Percentiles rank a stretch among this genome's conserved stretches.
Evolutionary conservation across 2,329 filamentous ascomycete species (phyloP).

Genomic region (Cladobotryum protrusum): DNA sequence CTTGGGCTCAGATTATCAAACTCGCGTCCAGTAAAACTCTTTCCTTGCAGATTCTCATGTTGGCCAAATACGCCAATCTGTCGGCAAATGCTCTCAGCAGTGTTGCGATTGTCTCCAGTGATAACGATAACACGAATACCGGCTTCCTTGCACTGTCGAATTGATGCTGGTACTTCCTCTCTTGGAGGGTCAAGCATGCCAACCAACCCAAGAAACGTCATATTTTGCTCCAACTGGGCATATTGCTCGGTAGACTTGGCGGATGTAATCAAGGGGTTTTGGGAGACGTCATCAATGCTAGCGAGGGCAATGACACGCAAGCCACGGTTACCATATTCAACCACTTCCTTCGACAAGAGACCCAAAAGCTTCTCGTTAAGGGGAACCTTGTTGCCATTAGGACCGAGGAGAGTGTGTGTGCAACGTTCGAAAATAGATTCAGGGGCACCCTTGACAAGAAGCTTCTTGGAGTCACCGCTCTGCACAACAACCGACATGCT

Average conservation of each 20-base stretch:
- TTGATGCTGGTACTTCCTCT: constrained; percentile 80
- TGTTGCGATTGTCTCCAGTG: constrained; percentile 96
- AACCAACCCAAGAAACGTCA: constrained; percentile 89
- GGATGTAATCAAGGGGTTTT: constrained; percentile 61
- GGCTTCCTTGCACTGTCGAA: constrained; percentile 82
- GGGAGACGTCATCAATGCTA: constrained; percentile 67
- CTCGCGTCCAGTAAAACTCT: constrained; percentile 92
- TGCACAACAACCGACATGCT: constrained; percentile 96
- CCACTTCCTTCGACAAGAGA: constrained; percentile 70
- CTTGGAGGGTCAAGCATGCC: constrained; percentile 96
- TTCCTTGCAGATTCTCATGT: constrained; percentile 76
- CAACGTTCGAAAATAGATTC: constrained; percentile 93
- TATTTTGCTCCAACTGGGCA: constrained; percentile 78
- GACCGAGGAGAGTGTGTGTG: constrained; percentile 71
- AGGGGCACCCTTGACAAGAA: constrained; percentile 93
- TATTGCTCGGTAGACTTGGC: constrained; percentile 85
- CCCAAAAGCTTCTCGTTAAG: constrained; percentile 63
- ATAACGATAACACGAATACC: constrained; percentile 97
- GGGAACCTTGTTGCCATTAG: constrained; percentile 68
- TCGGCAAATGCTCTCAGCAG: constrained; percentile 93
- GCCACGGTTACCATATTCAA: constrained; percentile 85
- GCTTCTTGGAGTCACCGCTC: constrained; percentile 62
- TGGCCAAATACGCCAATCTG: constrained; percentile 89
- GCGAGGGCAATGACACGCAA: constrained; percentile 93
- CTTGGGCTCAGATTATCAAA: constrained; percentile 77